A percentile compares a stretch with the other conserved stretches of the same genome.
phyloP scores from a whole-genome alignment of 2,329 filamentous ascomycete genomes.

The Phialophora macrospora region DNA sequence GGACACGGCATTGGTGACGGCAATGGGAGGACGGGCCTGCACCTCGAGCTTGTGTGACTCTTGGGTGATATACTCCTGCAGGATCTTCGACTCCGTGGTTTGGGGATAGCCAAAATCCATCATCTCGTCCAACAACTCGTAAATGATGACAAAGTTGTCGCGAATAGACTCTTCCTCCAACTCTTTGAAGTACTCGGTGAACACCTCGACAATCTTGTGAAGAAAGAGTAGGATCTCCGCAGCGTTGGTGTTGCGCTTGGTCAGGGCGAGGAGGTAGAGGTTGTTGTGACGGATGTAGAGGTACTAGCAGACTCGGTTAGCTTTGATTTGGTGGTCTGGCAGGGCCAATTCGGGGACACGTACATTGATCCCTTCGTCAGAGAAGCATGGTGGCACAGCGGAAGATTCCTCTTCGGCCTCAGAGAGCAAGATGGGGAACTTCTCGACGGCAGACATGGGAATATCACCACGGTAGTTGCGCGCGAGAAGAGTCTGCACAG shows the following conservation, averaged over 20 bases:
- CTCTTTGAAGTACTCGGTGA: slow-evolving; percentile 99
- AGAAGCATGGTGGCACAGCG: slow-evolving; percentile 96
- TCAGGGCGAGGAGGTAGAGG: slow-evolving; percentile 94
- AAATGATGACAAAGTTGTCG: slow-evolving; percentile 99
- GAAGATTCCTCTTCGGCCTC: slow-evolving; percentile 99
- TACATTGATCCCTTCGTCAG: slow-evolving; percentile 96
- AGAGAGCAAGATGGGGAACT: slow-evolving; percentile 92
- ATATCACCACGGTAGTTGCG: slow-evolving; percentile 99
- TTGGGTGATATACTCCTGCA: slow-evolving; percentile 99
- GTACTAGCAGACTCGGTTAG: slow-evolving; percentile 63
- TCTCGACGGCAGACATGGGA: slow-evolving; percentile 98
- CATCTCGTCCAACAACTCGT: slow-evolving; percentile 98
- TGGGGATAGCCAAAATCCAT: slow-evolving; percentile 99
- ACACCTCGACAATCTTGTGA: slow-evolving; percentile 97
- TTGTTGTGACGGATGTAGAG: slow-evolving; percentile 99
- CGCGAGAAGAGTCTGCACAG: slow-evolving; percentile 84
- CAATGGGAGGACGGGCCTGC: slow-evolving; percentile 92
- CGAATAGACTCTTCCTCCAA: slow-evolving; percentile 98
- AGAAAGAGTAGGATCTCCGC: slow-evolving; percentile 98
- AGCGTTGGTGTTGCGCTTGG: slow-evolving; percentile 98
- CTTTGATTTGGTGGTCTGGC: not conserved
- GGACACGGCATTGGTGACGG: slow-evolving; percentile 96
- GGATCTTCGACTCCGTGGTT: slow-evolving; percentile 96
- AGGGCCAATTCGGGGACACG: not conserved
- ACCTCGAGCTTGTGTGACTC: slow-evolving; percentile 98